A percentile compares a stretch with the other conserved stretches of the same genome.
Conservation (phyloP, 2,329 filamentous ascomycete genomes). For the Botrytis porri region DNA sequence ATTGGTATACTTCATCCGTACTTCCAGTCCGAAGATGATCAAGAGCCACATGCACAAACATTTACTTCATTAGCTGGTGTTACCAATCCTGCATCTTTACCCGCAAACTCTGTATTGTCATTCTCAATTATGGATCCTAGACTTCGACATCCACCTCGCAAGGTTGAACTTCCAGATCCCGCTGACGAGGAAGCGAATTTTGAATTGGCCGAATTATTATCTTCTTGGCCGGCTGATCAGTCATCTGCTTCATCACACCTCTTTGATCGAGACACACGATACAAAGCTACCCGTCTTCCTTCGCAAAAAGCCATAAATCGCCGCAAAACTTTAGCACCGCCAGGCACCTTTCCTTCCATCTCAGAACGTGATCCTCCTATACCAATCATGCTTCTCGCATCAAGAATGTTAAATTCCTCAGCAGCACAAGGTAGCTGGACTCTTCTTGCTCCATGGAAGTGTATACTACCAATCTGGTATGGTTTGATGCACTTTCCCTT, state of each 20-base stretch:
- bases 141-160: constrained; percentile 69
- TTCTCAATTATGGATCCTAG: constrained; percentile 79
- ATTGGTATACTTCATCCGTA: constrained; percentile 63
- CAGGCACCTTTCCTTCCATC: constrained; percentile 60
- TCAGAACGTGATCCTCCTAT: constrained; percentile 68
- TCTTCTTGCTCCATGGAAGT: constrained; percentile 85
- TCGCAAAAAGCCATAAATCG: constrained; percentile 80
- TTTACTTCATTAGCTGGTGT: constrained; percentile 56
- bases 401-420: constrained; percentile 47
- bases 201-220: constrained; percentile 57
- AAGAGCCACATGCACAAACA: constrained; percentile 45
- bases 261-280: constrained; percentile 66
- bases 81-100: constrained; percentile 67
- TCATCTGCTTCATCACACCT: constrained; percentile 50
- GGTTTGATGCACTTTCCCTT: constrained; percentile 78
- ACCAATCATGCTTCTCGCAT: constrained; percentile 69
- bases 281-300: constrained; percentile 62
- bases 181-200: constrained; percentile 40
- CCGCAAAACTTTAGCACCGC: constrained; percentile 60
- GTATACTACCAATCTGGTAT: constrained; percentile 82
- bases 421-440: constrained; percentile 72
- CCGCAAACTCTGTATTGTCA: constrained; percentile 64
- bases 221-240: constrained; percentile 65
- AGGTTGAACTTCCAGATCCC: constrained; percentile 43
- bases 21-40: constrained; percentile 35